Base-by-base conservation (phyloP, 768 basidiomycete species). In the Cubamyces lactineus region DNA sequence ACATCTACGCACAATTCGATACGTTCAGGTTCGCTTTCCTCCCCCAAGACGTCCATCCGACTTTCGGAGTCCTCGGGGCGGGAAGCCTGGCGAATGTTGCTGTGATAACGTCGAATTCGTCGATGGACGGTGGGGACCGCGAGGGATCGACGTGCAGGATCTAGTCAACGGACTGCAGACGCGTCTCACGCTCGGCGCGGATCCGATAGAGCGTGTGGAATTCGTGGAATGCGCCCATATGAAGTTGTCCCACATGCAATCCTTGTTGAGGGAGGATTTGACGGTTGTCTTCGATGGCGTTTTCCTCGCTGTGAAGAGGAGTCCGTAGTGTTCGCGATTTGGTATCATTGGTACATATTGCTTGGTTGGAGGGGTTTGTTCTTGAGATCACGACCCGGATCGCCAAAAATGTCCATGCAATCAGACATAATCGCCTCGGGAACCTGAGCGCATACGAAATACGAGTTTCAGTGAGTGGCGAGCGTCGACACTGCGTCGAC, bases 201-300 rank as follows among this genome's bases (percentile, higher is more conserved):
- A 54, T 13, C 21, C 30, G 4, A 16, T 54, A 11, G 40, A 54
- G 40, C 39, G 53, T 2, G 15, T 54, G 7, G 53, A 54, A 17
- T 54, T 54, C 24, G 13, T 42, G 19, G 42, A 30, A 5, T 45
- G 42, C 13, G 12, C 26, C 23, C 38, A 54, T 23, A 54, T 45
- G 43, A 54, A 54, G 53, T 41, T 54, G 53, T 40, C 53, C n/a
- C 45, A 57, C 24, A 47, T 57, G 49, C 34, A 30, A 21, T 21
- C 17, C n/a, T 23, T 53, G 21, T 23, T 53, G n/a, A 53, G 51
- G 49, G 30, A 34, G 30, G n/a, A 34, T 17, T 5, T 34, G 28
- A 19, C 15, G 16, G 49, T 51, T 30, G 49, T 51, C 12, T 34
- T 34, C 30, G 49, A 51, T 11, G 49, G 49, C 15, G 28, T 4